phyloP scores from a whole-genome alignment of 495 filamentous ascomycete species.

The Friedmanniomyces simplex region DNA sequence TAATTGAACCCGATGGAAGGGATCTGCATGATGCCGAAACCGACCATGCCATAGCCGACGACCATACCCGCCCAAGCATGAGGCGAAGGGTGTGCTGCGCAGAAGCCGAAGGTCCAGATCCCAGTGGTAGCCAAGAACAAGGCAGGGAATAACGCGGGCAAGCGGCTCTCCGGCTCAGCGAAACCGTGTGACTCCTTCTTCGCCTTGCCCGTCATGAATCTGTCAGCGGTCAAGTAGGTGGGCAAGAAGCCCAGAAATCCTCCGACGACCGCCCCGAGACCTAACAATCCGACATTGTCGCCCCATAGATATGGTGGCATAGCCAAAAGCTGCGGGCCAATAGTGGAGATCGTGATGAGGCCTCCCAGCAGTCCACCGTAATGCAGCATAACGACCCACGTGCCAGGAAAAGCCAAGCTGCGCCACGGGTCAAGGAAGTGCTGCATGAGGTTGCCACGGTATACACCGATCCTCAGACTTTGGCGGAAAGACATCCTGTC shows the following conservation, averaged over 20 bases:
- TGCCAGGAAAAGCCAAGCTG: constrained; percentile 23
- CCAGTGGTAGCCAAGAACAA: constrained; percentile 24
- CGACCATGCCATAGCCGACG: constrained; percentile 24
- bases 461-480: constrained; percentile 18
- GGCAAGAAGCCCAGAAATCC: constrained; percentile 17
- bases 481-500: constrained; percentile 11
- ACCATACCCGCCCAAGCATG: constrained; percentile 24
- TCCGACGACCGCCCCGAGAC: constrained; percentile 22
- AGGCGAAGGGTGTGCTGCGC: constrained; percentile 18
- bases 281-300: constrained; percentile 21
- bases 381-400: constrained; percentile 25
- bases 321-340: constrained; percentile 24
- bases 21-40: constrained; percentile 26
- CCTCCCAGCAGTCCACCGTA: constrained; percentile 28
- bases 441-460: constrained; percentile 11
- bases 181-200: constrained; percentile 22
- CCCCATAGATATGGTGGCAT: constrained; percentile 28
- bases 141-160: constrained; percentile 21
- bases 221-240: constrained; percentile 24
- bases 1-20: constrained; percentile 30
- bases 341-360: constrained; percentile 21
- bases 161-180: constrained; percentile 24
- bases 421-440: constrained; percentile 23
- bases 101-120: constrained; percentile 25
- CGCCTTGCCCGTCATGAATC: constrained; percentile 15